A percentile compares a stretch with the other conserved stretches of the same genome.
These are phyloP conservation scores for Mortierella alpina DNA, from an alignment of 192 early-diverging fungal genomes.

Conservation along the genomic window DNA sequence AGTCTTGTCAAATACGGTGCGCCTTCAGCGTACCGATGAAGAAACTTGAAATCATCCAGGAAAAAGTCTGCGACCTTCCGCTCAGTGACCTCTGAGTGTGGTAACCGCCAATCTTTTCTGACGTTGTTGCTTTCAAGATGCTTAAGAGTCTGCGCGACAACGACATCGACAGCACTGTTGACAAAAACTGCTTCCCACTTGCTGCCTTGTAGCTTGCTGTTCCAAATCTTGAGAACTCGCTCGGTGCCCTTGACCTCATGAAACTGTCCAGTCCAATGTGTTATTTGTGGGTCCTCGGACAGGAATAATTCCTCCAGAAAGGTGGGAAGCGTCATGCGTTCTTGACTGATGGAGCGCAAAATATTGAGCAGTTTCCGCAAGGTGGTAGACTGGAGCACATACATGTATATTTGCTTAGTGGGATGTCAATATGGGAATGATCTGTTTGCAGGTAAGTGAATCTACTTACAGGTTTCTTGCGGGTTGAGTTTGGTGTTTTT, in stretches of 20 bases:
- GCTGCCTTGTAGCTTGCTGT: constrained; percentile 8
- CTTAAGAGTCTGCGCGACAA: constrained; percentile 14
- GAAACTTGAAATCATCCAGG: not conserved
- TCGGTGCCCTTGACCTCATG: constrained; percentile 15
- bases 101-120: constrained; percentile 19
- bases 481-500: constrained; percentile 12
- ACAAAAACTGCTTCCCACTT: constrained; percentile 18
- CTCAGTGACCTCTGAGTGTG: constrained; percentile 14
- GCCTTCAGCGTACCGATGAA: constrained; percentile 10
- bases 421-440: constrained; percentile 1
- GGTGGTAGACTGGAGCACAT: constrained; percentile 15
- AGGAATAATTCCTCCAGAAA: constrained; percentile 28
- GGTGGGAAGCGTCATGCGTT: constrained; percentile 20
- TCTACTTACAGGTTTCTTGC: constrained; percentile 19
- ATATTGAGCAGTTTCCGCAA: constrained; percentile 12
- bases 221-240: constrained; percentile 27
- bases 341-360: constrained; percentile 10
- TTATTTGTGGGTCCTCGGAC: constrained; percentile 8
- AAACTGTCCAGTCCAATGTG: constrained; percentile 19
- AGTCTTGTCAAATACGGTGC: constrained; percentile 14
- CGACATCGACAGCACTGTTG: constrained; percentile 23
- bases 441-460: not conserved
- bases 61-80: constrained; percentile 17
- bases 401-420: no score
- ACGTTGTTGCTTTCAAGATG: constrained; percentile 12